Percentiles rank a stretch among this genome's conserved stretches.
phyloP scores from a whole-genome alignment of 345 rosid genomes.

The Erucastrum elatum region DNA sequence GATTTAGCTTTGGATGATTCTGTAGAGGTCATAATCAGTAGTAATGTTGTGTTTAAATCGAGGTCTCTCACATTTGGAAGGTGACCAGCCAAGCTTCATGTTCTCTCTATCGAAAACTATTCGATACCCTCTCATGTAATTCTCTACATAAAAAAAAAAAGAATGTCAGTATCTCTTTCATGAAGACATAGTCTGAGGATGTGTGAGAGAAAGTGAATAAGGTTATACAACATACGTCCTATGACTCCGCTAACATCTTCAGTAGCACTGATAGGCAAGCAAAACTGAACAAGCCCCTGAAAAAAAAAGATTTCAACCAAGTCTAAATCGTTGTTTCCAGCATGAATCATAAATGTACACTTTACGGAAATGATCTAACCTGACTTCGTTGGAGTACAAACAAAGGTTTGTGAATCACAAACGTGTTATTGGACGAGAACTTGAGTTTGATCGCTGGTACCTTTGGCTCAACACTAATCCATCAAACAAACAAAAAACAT shows the following conservation, averaged over 20 bases:
- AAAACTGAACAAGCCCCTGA: slow-evolving; percentile 60
- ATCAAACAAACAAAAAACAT: slow-evolving; percentile 16
- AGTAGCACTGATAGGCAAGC: slow-evolving; percentile 27
- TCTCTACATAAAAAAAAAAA: slow-evolving; percentile 54
- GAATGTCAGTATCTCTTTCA: background rate
- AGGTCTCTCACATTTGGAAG: slow-evolving; percentile 64
- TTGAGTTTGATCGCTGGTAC: slow-evolving; percentile 65
- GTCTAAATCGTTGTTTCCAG: background rate
- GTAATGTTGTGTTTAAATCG: background rate
- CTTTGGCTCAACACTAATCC: slow-evolving; percentile 55
- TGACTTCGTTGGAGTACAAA: slow-evolving; percentile 56
- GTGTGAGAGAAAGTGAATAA: background rate
- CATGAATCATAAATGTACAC: background rate
- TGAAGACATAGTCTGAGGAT: background rate
- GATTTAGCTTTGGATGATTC: background rate
- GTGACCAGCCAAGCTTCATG: slow-evolving; percentile 84
- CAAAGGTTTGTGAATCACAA: slow-evolving; percentile 70
- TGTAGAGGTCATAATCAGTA: background rate
- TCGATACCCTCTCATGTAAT: slow-evolving; percentile 75
- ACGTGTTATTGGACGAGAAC: slow-evolving; percentile 70
- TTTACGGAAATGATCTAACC: slow-evolving; percentile 44
- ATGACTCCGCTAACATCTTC: slow-evolving; percentile 27
- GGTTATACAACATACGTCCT: slow-evolving; percentile 53
- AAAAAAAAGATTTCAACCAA: slow-evolving; percentile 18
- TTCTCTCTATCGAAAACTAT: slow-evolving; percentile 84